These are phyloP conservation scores for Suillus ampliporus DNA, from an alignment of 768 basidiomycete species.

Conservation along the genomic window DNA sequence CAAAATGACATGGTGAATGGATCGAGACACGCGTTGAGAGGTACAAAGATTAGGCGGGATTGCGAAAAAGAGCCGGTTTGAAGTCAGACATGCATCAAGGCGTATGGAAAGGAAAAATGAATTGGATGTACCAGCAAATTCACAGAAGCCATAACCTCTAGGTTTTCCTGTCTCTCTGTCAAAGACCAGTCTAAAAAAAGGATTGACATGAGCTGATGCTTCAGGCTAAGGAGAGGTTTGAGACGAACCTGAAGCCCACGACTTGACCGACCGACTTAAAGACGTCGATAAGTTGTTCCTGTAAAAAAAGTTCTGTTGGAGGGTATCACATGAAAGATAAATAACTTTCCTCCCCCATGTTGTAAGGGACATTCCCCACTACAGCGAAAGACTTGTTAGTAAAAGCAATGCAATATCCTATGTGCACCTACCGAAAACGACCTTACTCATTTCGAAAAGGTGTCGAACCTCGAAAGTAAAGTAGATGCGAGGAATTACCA, in stretches of 20 bases:
- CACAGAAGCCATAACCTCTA: constrained; percentile 92
- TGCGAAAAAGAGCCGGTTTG: constrained; percentile 31
- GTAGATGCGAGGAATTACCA: not conserved
- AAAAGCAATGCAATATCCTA: not conserved
- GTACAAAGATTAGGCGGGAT: constrained; percentile 14
- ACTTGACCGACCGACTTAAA: constrained; percentile 91
- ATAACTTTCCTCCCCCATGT: constrained; percentile 72
- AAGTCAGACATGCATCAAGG: constrained; percentile 43
- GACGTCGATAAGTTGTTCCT: constrained; percentile 86
- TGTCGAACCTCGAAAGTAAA: not conserved
- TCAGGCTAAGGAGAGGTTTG: not conserved
- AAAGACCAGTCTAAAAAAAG: constrained; percentile 70
- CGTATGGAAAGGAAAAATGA: constrained; percentile 30
- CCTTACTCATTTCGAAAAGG: constrained; percentile 59
- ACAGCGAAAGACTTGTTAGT: constrained; percentile 8
- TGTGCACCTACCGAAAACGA: constrained; percentile 65
- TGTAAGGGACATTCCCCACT: constrained; percentile 93
- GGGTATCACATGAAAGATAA: constrained; percentile 15
- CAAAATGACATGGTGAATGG: constrained; percentile 22
- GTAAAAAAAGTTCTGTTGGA: constrained; percentile 4
- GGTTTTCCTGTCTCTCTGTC: constrained; percentile 95
- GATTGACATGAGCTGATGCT: constrained; percentile 8
- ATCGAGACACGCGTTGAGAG: constrained; percentile 11
- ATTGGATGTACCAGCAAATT: constrained; percentile 80
- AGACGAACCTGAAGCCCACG: constrained; percentile 78